These are phyloP conservation scores for Aphanoascus verrucosus DNA, from an alignment of 2,329 filamentous ascomycete species.

Conservation along the genomic window DNA sequence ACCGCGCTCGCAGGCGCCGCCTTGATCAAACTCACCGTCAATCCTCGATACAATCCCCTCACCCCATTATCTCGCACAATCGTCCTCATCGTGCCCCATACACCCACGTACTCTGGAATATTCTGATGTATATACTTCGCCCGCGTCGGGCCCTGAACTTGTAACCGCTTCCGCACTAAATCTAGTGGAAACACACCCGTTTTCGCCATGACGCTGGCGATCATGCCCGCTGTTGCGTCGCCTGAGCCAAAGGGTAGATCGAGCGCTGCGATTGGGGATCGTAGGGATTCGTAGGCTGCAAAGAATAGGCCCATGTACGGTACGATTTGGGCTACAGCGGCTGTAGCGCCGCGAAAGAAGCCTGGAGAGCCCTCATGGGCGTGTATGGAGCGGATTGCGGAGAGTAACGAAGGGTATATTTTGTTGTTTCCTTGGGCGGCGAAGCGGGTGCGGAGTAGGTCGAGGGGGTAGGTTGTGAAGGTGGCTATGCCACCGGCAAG, in stretches of 20 bases:
- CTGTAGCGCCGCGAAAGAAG: constrained; percentile 79
- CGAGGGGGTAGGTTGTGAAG: constrained; percentile 77
- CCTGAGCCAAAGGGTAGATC: constrained; percentile 61
- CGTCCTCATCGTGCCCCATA: constrained; percentile 53
- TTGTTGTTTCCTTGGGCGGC: constrained; percentile 78
- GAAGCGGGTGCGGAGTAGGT: constrained; percentile 86
- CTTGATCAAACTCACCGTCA: constrained; percentile 83
- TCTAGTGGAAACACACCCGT: constrained; percentile 88
- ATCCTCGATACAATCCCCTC: constrained; percentile 72
- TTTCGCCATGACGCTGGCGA: constrained; percentile 73
- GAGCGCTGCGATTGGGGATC: constrained; percentile 47
- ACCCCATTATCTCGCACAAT: constrained; percentile 65
- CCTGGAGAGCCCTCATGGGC: constrained; percentile 63
- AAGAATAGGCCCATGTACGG: constrained; percentile 98
- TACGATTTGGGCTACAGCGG: constrained; percentile 75
- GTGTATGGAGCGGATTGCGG: constrained; percentile 61
- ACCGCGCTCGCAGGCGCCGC: constrained; percentile 86
- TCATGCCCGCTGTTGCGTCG: constrained; percentile 70
- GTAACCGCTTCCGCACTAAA: constrained; percentile 80
- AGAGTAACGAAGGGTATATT: constrained; percentile 63
- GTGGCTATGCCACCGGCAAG: constrained; percentile 74
- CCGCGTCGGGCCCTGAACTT: constrained; percentile 86
- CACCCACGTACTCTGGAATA: constrained; percentile 70
- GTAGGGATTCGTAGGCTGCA: constrained; percentile 68
- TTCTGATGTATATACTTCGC: constrained; percentile 69